Evolutionary conservation across 305 asterid species (phyloP), one percentile per base, ranked within the genome.

Genomic region (Ruellia speciosa): DNA sequence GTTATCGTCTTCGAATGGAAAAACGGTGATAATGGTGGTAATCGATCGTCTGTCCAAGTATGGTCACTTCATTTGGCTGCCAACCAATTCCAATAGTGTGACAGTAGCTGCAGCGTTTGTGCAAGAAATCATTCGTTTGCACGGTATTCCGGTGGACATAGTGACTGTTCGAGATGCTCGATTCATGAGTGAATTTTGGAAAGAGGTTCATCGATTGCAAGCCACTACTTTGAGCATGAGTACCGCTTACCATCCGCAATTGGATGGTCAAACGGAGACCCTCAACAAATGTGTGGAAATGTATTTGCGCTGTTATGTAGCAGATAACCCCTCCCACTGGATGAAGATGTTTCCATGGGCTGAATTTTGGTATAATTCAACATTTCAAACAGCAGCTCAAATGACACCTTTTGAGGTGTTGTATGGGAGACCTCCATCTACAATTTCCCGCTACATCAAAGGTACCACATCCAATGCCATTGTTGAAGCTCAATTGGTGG

Each of bases 281-380:
- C 6, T 33, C 8, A 33, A 33, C 14, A 20, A 58, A 0, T 39
- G 62, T 2, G 0, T 57, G 0, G 16, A 57, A 6, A 18, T 51
- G 0, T 57, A 57, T 6, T 14, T 57, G 0, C 2, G 52, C 11
- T 57, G 62, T 15, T 17, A 39, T 34, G 5, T 8, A 5, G 5
- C 7, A 8, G 16, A 39, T 7, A 19, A 10, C 3, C 62, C 50
- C 0, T 39, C 39, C 33, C 3, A 5, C 0, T 57, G 52, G 62
- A n/a, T 0, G 0, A 11, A 41, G 3, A 52, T 50, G 61, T 15
- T 66, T 0, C 20, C 61, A 16, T 14, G 48, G 18, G 67, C 63
- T 0, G 63, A 67, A 14, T 54, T 50, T 33, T 54, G 53, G 35
- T 54, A 59, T 8, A 47, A 67, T 18, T 60, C 63, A n/a, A 52